Base-by-base conservation (phyloP, 768 basidiomycete species). In the Tulasnella sp. region DNA sequence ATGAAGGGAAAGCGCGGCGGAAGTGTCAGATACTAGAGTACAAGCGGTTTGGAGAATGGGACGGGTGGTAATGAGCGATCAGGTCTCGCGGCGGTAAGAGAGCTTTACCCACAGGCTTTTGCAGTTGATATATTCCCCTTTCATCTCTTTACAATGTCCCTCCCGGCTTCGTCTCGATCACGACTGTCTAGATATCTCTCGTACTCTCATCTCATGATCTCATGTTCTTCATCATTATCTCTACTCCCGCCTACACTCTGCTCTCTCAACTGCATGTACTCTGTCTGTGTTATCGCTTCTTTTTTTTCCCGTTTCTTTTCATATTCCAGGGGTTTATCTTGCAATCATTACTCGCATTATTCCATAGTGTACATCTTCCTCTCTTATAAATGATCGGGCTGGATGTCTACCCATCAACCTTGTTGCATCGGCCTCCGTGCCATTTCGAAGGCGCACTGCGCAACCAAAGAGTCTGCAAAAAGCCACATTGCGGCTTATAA, bases 21-120 rank as follows among this genome's bases (percentile, higher is more conserved):
- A 88, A 91, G 37, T 91, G 94, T 81, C 84, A 86, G 15, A 81
- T 96, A 71, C 86, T 89, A 79, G 94, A 96, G 81, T 96, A 90
- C 82, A 84, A 93, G 78, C 86, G 91, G 79, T 95, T 90, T 81
- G 94, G 94, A 31, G 86, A 92, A 75, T 94, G 93, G 93, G 94
- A 96, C 85, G 94, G 93, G 0, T 96, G 94, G 94, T 89, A 85
- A 39, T 90, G 77, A 75, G 69, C 2, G 74, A 67, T 36, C n/a
- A 54, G 52, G 52, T 54, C 19, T 54, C 19, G 22, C n/a, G 19
- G 52, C 52, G 52, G 52, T 54, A 22, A 54, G 52, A 3, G 52
- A 29, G 14, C 40, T 5, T 2, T 12, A 2, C 11, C 12, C 40
- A 12, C 39, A 5, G 6, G 39, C 39, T 39, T 39, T 39, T 12